Evolutionary conservation across 1,284 basidiomycete species (phyloP).

Genomic region (Fomitopsis palustris): DNA sequence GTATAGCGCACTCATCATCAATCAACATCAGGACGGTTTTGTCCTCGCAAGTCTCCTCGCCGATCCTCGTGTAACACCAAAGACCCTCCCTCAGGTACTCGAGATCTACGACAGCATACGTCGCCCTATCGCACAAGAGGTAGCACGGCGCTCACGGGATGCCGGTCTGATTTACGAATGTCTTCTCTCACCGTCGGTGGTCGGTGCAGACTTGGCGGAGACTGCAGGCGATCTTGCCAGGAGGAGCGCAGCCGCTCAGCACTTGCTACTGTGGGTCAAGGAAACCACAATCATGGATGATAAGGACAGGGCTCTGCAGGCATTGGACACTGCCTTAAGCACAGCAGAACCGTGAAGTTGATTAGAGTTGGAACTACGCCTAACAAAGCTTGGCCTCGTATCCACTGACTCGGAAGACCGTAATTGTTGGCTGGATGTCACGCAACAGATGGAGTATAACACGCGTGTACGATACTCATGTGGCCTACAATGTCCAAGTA

Average conservation of each 20-base stretch:
- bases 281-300: slow-evolving; percentile 6
- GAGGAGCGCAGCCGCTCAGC: neutral
- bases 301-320: slow-evolving; percentile 1
- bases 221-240: slow-evolving; percentile 2
- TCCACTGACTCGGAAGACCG: neutral
- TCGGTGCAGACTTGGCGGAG: slow-evolving; percentile 8
- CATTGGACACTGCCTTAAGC: neutral
- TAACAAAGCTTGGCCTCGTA: neutral
- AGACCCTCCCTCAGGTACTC: slow-evolving; percentile 34
- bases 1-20: neutral
- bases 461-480: too few relatives aligned
- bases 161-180: slow-evolving; percentile 13
- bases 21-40: slow-evolving; percentile 32
- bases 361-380: neutral
- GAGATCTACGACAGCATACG: slow-evolving; percentile 40
- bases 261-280: slow-evolving; percentile 7
- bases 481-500: too few relatives aligned
- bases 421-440: too few relatives aligned
- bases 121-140: slow-evolving; percentile 35
- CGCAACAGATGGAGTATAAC: too few relatives aligned
- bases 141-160: slow-evolving; percentile 28
- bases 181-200: slow-evolving; percentile 6
- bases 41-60: slow-evolving; percentile 42
- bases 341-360: neutral
- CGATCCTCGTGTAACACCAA: slow-evolving; percentile 32